These are phyloP conservation scores for Sugiyamaella americana DNA, from an alignment of 805 yeast species.

Conservation along the genomic window DNA sequence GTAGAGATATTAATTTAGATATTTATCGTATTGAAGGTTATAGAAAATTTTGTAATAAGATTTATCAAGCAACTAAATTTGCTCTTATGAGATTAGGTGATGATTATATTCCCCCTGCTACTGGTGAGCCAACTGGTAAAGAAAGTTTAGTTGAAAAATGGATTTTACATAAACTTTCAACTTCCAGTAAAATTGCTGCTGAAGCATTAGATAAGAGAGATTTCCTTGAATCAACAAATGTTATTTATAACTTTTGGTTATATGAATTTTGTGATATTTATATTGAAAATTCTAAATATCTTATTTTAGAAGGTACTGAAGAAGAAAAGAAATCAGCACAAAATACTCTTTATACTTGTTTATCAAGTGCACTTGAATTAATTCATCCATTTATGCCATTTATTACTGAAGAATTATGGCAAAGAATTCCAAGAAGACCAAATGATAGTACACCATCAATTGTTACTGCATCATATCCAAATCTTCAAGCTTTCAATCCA, in stretches of 20 bases:
- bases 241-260: conserved; percentile 90
- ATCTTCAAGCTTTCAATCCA: conserved; percentile 52
- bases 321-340: conserved; percentile 83
- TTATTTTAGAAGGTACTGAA: conserved; percentile 85
- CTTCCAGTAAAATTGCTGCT: conserved; percentile 58
- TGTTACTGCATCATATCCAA: conserved; percentile 75
- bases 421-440: conserved; percentile 85
- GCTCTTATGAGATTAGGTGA: conserved; percentile 89
- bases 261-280: conserved; percentile 94
- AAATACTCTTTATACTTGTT: conserved; percentile 87
- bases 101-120: conserved; percentile 76
- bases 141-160: conserved; percentile 93
- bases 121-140: conserved; percentile 55
- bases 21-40: conserved; percentile 96
- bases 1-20: conserved; percentile 95
- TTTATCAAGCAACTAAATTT: conserved; percentile 97
- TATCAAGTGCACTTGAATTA: conserved; percentile 83
- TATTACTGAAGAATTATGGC: conserved; percentile 98
- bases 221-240: conserved; percentile 79
- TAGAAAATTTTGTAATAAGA: conserved; percentile 99
- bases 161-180: conserved; percentile 83
- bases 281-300: conserved; percentile 92
- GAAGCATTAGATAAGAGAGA: conserved; percentile 75
- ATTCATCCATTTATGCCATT: conserved; percentile 99
- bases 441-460: conserved; percentile 66